These are phyloP conservation scores for Podaxis mareebaensis DNA, from an alignment of 768 basidiomycete genomes.

Conservation along the genomic window DNA sequence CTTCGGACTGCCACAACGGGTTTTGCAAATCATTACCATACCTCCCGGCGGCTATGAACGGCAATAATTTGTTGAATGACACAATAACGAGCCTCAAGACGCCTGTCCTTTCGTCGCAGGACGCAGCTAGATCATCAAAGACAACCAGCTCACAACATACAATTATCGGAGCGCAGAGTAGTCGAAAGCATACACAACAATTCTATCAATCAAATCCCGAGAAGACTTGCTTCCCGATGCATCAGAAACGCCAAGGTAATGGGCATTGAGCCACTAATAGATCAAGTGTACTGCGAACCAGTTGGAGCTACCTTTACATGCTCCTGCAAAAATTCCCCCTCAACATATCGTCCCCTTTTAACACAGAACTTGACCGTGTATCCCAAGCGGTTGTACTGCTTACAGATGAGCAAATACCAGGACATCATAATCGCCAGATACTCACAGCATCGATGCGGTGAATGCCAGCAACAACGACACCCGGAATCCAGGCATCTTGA, in stretches of 20 bases:
- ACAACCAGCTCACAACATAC: background rate
- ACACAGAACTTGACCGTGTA: background rate
- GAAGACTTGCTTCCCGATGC: background rate
- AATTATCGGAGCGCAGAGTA: background rate
- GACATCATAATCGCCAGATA: background rate
- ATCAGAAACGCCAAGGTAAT: background rate
- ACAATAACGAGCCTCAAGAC: too few species aligned
- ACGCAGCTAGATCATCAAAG: background rate
- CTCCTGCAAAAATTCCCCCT: background rate
- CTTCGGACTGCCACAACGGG: too few species aligned
- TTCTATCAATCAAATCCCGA: background rate
- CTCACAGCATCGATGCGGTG: constrained; percentile 2
- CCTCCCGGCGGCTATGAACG: too few species aligned
- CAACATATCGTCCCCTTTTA: background rate
- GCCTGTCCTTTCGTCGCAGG: too few species aligned
- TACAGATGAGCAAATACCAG: background rate
- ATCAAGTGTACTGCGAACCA: background rate
- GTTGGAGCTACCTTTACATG: background rate
- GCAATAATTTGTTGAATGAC: too few species aligned
- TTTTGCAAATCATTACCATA: too few species aligned
- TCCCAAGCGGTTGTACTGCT: background rate
- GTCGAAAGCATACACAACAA: background rate
- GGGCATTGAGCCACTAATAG: background rate
- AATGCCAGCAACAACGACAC: background rate
- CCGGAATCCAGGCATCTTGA: background rate